Base-by-base conservation (phyloP, 495 filamentous ascomycete species). In the Penicillium turbatum region DNA sequence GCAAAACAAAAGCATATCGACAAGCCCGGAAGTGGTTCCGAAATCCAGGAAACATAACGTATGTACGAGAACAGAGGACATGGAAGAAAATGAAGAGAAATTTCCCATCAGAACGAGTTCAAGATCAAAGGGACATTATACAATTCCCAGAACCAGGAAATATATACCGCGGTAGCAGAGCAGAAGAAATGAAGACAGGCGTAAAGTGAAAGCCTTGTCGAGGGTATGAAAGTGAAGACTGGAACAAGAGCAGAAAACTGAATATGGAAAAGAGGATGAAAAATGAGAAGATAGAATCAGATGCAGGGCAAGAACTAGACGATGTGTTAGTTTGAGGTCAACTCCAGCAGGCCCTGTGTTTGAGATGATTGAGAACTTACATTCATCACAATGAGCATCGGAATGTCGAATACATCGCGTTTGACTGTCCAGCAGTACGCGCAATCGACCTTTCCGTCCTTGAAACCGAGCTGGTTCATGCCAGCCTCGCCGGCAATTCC, bases 341-440 rank as follows among this genome's bases (percentile, higher is more conserved):
- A 29, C 29, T 21, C 6, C 15, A 7, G 36, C 0, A 17, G 13
- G n/a, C n/a, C n/a, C n/a, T n/a, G n/a, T n/a, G n/a, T n/a, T n/a
- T n/a, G n/a, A 2, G 5, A n/a, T 15, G 7, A 24, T 31, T 12
- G n/a, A 44, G 7, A 37, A 85, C 91, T 84, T 65, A 96, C 93
- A 73, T 96, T 96, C 75, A 96, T 91, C 62, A 96, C 85, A 71
- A 97, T 93, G 68, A 98, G 72, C 91, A 96, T 97, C 26, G 93
- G 93, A 69, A 98, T 96, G 70, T 97, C 93, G 73, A 97, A 98
- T 40, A 93, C 88, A 70, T 98, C 93, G 54, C 93, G 78, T 77
- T 92, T 93, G 51, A 97, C 90, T 55, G 89, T 90, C 92, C 93
- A 98, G 74, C 87, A 92, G 72, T 91, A 95, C 61, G 84, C 89